Percentiles rank a stretch among this genome's conserved stretches.
Conservation (phyloP, 768 basidiomycete species). For the Chalciporus chontae region DNA sequence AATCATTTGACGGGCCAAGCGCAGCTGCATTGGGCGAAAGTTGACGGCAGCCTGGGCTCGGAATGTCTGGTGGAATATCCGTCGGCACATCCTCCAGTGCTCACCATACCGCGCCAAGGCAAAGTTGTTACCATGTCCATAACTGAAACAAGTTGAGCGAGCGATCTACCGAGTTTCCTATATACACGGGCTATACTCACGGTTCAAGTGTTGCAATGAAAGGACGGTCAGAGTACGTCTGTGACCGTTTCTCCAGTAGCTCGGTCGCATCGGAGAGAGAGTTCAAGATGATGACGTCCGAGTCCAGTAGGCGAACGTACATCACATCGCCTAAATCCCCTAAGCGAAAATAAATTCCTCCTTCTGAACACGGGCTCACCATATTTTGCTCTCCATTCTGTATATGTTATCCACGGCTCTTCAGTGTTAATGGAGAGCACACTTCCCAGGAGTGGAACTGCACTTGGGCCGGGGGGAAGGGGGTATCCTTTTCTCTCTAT, state of each 20-base stretch:
- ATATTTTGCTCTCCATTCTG: conserved; percentile 3
- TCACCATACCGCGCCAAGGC: conserved; percentile 1
- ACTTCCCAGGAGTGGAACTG: conserved; percentile 8
- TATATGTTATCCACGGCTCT: conserved; percentile 7
- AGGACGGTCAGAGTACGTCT: conserved; percentile 13
- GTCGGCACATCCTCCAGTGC: conserved; percentile 15
- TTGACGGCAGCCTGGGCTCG: background rate
- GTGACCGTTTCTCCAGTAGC: conserved; percentile 12
- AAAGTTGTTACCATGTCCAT: conserved; percentile 3
- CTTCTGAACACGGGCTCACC: background rate
- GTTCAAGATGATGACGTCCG: conserved; percentile 7
- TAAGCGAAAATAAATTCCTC: background rate
- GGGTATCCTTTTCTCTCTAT: background rate
- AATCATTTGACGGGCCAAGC: conserved; percentile 9
- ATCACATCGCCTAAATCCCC: conserved; percentile 3
- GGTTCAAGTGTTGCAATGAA: conserved; percentile 1
- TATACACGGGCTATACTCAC: background rate
- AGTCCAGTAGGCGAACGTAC: conserved; percentile 3
- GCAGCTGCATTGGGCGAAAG: conserved; percentile 17
- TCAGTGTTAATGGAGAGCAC: background rate
- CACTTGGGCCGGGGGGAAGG: conserved; percentile 8
- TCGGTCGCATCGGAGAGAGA: background rate
- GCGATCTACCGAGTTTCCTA: background rate
- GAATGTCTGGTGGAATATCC: conserved; percentile 20
- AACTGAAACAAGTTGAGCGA: background rate